Conservation (phyloP, 1,284 basidiomycete species). For the Somion occarium region DNA sequence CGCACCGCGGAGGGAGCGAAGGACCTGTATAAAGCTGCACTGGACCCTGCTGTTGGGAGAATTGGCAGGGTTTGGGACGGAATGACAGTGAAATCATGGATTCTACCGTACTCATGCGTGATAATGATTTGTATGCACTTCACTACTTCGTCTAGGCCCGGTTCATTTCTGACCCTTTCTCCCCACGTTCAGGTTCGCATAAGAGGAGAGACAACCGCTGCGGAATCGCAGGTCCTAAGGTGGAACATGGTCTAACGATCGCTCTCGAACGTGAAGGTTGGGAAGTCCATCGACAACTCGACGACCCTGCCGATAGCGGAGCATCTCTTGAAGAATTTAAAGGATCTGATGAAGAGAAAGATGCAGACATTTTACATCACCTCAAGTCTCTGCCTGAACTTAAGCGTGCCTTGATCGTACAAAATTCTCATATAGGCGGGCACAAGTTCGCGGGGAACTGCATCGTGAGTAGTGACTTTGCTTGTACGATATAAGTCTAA, state of each 20-base stretch:
- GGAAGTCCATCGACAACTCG: constrained; percentile 70
- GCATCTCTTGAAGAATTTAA: constrained; percentile 52
- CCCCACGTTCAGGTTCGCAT: constrained; percentile 68
- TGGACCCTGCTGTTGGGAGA: constrained; percentile 48
- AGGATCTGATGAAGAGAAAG: constrained; percentile 35
- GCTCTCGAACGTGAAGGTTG: constrained; percentile 64
- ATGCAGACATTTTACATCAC: constrained; percentile 40
- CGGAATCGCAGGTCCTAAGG: constrained; percentile 77
- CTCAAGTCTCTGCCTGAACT: constrained; percentile 46
- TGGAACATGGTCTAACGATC: constrained; percentile 65
- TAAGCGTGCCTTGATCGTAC: constrained; percentile 70
- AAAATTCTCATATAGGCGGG: constrained; percentile 86
- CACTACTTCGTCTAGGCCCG: neutral
- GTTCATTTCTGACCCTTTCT: neutral
- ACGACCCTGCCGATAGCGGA: constrained; percentile 49
- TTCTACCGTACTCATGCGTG: constrained; percentile 70
- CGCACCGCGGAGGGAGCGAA: constrained; percentile 62
- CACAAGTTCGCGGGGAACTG: constrained; percentile 92
- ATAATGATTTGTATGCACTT: constrained; percentile 72
- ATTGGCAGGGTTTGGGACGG: constrained; percentile 38
- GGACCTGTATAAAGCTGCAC: constrained; percentile 57
- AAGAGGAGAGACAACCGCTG: constrained; percentile 89
- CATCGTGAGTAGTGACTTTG: constrained; percentile 62
- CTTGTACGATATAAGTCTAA: neutral
- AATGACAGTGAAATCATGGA: constrained; percentile 58